Evolutionary conservation across 2,329 filamentous ascomycete genomes (phyloP), one percentile per base, ranked within the genome.

Genomic region (Diaporthe citriasiana): DNA sequence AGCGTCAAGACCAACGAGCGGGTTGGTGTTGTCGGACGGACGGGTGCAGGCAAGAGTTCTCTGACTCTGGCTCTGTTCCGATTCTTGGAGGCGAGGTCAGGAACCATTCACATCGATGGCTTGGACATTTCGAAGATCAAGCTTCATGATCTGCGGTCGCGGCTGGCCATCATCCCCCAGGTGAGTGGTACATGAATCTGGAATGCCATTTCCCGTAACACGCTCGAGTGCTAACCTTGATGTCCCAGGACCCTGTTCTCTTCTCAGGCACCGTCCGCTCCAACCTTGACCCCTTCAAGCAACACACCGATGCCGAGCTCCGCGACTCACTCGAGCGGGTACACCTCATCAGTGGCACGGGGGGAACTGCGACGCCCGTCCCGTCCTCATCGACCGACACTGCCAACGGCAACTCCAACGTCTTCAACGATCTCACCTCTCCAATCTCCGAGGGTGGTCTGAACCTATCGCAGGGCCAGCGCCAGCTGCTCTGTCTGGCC

Each of bases 201-300:
- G 47, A 38, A 13, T 53, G 8, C 27, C 10, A 25, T 9, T 30
- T 27, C 42, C 12, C 50, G 8, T n/a, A 40, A 15, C 22, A 13
- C 25, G 6, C 17, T 22, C 51, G 10, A 27, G 55, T 33, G 33
- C 15, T 66, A 25, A 66, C 60, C 30, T 66, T 51, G 3, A 19
- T 3, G 5, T 25, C 7, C 7, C 77, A 95, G 83, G 94, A 96
- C 77, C 94, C 94, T 0, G 93, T 95, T 1, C 87, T 97, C 9
- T 96, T 97, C 83, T 94, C 92, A 0, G 94, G 94, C 30, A 95
- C 93, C 0, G 85, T 97, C 27, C 88, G 94, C 55, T 91, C 88
- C 56, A 96, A 96, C 78, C 87, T 97, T 6, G 94, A 97, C 79
- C 92, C 94, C 0, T 95, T 95, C 78, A 87, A 92, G 71, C 86